Base-by-base conservation (phyloP, 2,329 filamentous ascomycete genomes). In the Apiospora kogelbergensis region DNA sequence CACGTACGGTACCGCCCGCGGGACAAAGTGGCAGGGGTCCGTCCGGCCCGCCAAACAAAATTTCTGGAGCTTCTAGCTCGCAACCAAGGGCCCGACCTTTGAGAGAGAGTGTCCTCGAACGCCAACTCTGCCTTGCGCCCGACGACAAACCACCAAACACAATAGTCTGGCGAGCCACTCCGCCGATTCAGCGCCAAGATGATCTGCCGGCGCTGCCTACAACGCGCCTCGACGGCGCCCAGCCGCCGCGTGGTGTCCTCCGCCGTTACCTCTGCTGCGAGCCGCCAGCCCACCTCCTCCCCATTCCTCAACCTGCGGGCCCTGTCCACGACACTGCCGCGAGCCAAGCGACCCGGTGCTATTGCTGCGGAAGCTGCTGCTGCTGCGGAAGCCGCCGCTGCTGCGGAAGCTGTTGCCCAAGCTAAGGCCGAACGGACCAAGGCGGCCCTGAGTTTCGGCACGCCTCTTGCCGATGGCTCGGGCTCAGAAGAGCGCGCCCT, bases 151-250 rank as follows among this genome's bases (percentile, higher is more conserved):
- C 30, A 37, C 53, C 30, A 60, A n/a, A 37, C 17, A n/a, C 6
- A 37, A 5, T 9, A 37, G 20, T 37, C 3, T 45, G 42, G 42
- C 42, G 17, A 33, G 26, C 30, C 17, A 17, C 4, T 33, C 20
- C 17, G 30, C 10, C 30, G n/a, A 15, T 20, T 26, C 15, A 41
- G 1, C 60, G 11, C 24, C 45, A 40, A 37, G 20, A 83, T 82
- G 80, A 82, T 82, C 72, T 84, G 82, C 76, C 76, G 79, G 72
- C 78, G 80, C 72, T 90, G 88, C 77, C 79, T 90, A 66, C 84
- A 84, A 71, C 80, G 81, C 71, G 81, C 80, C 69, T 80, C 84
- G 69, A 69, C 74, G 46, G 60, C 46, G 26, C 67, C 63, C 2
- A 48, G 44, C 44, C 65, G 65, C 44, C 44, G 44, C 30, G 30